A percentile compares a stretch with the other conserved stretches of the same genome.
Evolutionary conservation across 1,284 basidiomycete species (phyloP).

Genomic region (Caloboletus firmus): DNA sequence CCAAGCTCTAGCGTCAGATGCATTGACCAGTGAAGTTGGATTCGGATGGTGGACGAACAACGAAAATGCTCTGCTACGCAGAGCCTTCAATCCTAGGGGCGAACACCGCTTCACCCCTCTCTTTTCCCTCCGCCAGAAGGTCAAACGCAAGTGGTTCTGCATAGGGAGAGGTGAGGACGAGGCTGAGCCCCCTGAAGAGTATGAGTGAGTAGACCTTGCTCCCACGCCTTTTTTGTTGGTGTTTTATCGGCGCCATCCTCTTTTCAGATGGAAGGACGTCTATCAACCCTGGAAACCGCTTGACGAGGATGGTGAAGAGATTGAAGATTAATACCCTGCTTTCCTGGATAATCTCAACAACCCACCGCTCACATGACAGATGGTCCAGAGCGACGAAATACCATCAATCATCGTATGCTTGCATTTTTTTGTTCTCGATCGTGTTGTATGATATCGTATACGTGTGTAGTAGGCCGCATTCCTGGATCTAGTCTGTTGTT

Average conservation of each 20-base stretch:
- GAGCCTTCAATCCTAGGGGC: not conserved
- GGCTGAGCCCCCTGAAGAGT: not conserved
- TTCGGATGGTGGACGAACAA: slow-evolving; percentile 15
- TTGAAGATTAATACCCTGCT: not conserved
- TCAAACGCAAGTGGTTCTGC: not conserved
- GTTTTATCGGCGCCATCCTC: not conserved
- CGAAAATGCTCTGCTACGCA: slow-evolving; percentile 12
- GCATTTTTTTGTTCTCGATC: not conserved
- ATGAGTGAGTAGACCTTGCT: not conserved
- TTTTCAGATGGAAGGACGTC: slow-evolving; percentile 12
- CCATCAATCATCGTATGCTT: not conserved
- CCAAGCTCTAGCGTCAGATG: not conserved
- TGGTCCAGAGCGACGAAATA: not conserved
- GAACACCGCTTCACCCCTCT: slow-evolving; percentile 12
- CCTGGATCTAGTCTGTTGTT: not conserved
- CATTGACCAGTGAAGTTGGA: not conserved
- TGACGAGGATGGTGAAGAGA: slow-evolving; percentile 13
- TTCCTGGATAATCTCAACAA: not conserved
- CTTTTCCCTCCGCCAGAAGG: slow-evolving; percentile 6
- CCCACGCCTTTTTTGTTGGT: not conserved
- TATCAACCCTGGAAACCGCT: slow-evolving; percentile 15
- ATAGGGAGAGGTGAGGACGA: not conserved
- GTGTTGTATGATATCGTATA: not conserved
- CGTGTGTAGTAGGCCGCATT: no score
- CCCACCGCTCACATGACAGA: not conserved